Evolutionary conservation across 306 rosid species (phyloP), one percentile per base, ranked within the genome.

Genomic region (Lagenaria siceraria): DNA sequence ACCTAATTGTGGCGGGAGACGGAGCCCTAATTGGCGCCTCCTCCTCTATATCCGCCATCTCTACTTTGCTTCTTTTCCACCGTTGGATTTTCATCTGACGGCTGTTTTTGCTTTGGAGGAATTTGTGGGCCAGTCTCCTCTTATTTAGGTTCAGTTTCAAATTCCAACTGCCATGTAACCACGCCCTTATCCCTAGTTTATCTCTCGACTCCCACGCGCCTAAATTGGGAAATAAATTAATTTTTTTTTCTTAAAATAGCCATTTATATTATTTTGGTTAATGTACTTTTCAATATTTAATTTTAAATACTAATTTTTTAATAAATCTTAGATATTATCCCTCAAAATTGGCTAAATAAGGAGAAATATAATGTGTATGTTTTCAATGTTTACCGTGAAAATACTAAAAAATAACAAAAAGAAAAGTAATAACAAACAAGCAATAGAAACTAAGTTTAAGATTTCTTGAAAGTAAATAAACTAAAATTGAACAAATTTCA

Each of bases 1-100:
- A 48, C 15, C 17, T 59, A 56, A 83, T 83, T 79, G 84, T 86
- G 91, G 92, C 94, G 92, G 88, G 89, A 88, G 91, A 83, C n/a
- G 77, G 52, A 75, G 75, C 49, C 64, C 43, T 61, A 52, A 46
- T 77, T 19, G 15, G 69, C 79, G 76, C 77, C 70, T 29, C 55
- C 75, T 18, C 10, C 49, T 61, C 69, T 31, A 5, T 10, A 54
- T 62, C 70, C 58, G 68, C 40, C 72, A 18, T 8, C 15, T 7
- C 51, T 40, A 70, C 33, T 81, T 42, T 40, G 19, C 19, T 71
- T 15, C 2, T 40, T 12, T 0, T 46, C 25, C 6, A 10, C 46
- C 53, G 43, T 38, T 40, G 10, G 64, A 36, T 75, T 15, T 49
- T 9, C 48, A 75, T 75, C 78, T 0, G 13, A 53, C 78, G 64